Evolutionary conservation across 2,329 filamentous ascomycete species (phyloP).

Genomic region (Verticillium alfalfae): DNA sequence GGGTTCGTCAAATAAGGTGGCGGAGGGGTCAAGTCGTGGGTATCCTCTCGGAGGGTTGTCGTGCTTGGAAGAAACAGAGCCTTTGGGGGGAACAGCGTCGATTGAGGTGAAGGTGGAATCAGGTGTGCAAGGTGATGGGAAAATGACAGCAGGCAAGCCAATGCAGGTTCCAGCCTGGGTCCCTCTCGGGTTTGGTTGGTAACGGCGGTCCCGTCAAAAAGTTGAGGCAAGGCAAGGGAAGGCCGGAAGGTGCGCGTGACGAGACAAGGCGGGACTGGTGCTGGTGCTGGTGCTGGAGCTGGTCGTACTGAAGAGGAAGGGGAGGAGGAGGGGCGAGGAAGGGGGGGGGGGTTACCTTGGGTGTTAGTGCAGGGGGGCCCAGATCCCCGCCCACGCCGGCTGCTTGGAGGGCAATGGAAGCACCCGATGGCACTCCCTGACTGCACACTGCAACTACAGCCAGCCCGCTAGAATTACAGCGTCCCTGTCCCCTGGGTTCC

Average conservation of each 20-base stretch:
- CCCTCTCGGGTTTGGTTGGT: neutral
- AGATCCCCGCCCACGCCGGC: neutral
- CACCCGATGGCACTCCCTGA: neutral
- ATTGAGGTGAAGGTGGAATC: neutral
- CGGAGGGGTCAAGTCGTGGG: neutral
- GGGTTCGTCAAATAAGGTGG: neutral
- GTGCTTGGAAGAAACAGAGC: neutral
- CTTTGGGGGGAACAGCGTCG: neutral
- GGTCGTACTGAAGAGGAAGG: neutral
- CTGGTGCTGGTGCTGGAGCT: neutral
- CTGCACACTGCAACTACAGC: neutral
- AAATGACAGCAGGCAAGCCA: neutral
- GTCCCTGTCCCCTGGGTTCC: neutral
- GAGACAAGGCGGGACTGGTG: neutral
- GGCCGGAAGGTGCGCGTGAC: neutral
- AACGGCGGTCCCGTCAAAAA: neutral
- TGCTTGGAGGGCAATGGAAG: too few relatives aligned
- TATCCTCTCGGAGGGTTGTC: neutral
- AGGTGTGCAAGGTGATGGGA: neutral
- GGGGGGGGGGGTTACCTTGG: too few relatives aligned
- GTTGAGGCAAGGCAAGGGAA: neutral
- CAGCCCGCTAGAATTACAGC: neutral
- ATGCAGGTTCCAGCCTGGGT: neutral
- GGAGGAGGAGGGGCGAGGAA: neutral
- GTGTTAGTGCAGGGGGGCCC: neutral